Conservation (phyloP, 2,329 filamentous ascomycete genomes). For the Tolypocladium amazonense region DNA sequence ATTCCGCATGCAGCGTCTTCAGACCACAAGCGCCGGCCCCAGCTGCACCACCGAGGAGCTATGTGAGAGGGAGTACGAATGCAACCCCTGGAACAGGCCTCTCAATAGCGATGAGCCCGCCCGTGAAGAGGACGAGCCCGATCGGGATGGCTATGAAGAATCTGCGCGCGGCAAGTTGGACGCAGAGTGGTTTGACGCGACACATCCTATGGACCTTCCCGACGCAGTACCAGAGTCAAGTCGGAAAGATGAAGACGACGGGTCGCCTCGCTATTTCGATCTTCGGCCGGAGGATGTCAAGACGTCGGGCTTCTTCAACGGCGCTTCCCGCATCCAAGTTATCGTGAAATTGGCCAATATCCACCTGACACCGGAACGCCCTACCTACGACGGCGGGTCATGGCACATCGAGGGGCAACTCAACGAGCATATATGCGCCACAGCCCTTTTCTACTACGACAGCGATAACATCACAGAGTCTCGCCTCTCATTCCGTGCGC, state of each 20-base stretch:
- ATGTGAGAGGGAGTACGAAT: constrained; percentile 7
- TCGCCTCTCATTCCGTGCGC: constrained; percentile 39
- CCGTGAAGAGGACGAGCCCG: constrained; percentile 12
- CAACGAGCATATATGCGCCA: constrained; percentile 55
- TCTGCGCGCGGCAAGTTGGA: constrained; percentile 7
- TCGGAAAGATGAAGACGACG: background rate
- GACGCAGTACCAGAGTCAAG: constrained; percentile 1
- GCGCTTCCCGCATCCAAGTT: constrained; percentile 37
- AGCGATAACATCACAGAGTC: constrained; percentile 46
- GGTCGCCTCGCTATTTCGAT: background rate
- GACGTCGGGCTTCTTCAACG: constrained; percentile 16
- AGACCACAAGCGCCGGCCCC: constrained; percentile 1
- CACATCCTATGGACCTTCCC: constrained; percentile 11
- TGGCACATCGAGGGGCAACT: constrained; percentile 46
- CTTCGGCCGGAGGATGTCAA: constrained; percentile 13
- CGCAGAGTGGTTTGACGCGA: constrained; percentile 15
- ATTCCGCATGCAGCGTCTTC: constrained; percentile 15
- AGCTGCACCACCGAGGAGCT: constrained; percentile 10
- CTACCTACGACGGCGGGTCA: constrained; percentile 39
- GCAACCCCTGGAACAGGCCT: constrained; percentile 10
- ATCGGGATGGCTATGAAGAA: constrained; percentile 1
- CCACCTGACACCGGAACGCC: constrained; percentile 46
- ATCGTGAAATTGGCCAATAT: constrained; percentile 55
- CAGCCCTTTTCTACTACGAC: constrained; percentile 52
- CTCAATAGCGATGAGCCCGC: constrained; percentile 12